Evolutionary conservation across 179 eudicot genomes (phyloP), one percentile per base, ranked within the genome.

Genomic region (Vitellaria paradoxa): DNA sequence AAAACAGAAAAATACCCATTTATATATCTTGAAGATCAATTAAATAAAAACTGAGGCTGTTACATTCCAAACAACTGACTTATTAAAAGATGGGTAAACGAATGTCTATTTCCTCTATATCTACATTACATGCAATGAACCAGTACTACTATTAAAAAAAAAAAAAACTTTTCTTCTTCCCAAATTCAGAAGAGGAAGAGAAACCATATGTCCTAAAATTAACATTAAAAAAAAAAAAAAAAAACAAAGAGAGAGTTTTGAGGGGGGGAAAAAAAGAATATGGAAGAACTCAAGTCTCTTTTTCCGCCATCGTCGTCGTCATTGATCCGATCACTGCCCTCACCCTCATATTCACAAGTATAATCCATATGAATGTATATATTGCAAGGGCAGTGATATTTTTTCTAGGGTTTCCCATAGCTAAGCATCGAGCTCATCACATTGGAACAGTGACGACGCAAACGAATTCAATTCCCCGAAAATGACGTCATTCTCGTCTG

Each of bases 391-490:
- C 3, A 61, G 15, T 49, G 4, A 18, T 62, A 20, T 4, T 7
- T 62, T 62, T 62, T 3, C 1, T 21, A 17, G 15, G n/a, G 45
- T 30, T 9, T 20, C 18, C 18, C 40, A 65, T 45, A 6, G 7
- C 47, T 59, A 17, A 0, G 81, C 68, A 67, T 85, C 88, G 13
- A 88, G 86, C 79, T 78, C 89, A 6, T 78, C 89, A 6, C 74
- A 86, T 7, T 81, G 84, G 46, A 86, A 85, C 82, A 86, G 80
- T 18, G 88, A 77, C 9, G 87, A 70, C 13, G 81, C 78, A 53
- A 84, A 84, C 14, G 86, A 82, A 67, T 84, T 80, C 53, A 81
- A 68, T 59, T 82, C 83, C 21, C 79, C 89, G 49, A 88, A 88
- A 15, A 86, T 83, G 56, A 63, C 73, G 53, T 86, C 91, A 26